Evolutionary conservation across 2,329 filamentous ascomycete species (phyloP).

Genomic region (Lomentospora prolificans): DNA sequence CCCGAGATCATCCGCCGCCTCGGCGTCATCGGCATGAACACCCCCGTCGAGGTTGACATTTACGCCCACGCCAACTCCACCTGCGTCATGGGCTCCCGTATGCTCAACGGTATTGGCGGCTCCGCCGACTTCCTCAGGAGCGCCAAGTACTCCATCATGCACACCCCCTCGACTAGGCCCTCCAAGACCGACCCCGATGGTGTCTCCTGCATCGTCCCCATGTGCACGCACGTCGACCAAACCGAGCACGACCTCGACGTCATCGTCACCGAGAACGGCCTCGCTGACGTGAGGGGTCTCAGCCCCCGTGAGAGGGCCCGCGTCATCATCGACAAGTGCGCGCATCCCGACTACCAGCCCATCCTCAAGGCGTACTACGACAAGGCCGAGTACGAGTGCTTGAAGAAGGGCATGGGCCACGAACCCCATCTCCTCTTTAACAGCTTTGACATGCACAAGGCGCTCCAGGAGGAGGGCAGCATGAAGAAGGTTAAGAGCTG

Average conservation of each 20-base stretch:
- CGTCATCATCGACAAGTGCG: conserved; percentile 79
- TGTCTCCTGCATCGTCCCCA: conserved; percentile 81
- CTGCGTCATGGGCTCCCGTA: conserved; percentile 78
- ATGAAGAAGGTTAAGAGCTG: conserved; percentile 71
- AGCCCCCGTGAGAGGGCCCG: conserved; percentile 70
- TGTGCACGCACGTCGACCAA: conserved; percentile 88
- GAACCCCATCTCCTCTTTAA: conserved; percentile 84
- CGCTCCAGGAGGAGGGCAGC: conserved; percentile 70
- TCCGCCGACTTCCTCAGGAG: conserved; percentile 72
- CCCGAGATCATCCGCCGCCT: conserved; percentile 84
- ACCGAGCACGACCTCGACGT: conserved; percentile 89
- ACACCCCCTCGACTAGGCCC: conserved; percentile 73
- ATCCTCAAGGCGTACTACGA: conserved; percentile 78
- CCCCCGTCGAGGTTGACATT: conserved; percentile 86
- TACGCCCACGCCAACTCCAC: conserved; percentile 90
- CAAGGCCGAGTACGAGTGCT: conserved; percentile 75
- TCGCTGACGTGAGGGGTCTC: conserved; percentile 77
- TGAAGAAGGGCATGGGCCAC: conserved; percentile 80
- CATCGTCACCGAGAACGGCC: conserved; percentile 65
- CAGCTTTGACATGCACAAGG: conserved; percentile 81
- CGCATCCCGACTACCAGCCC: conserved; percentile 74
- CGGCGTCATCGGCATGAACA: conserved; percentile 91
- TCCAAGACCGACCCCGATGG: conserved; percentile 75
- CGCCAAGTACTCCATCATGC: conserved; percentile 85
- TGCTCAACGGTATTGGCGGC: conserved; percentile 78